Conservation (phyloP, 2,329 filamentous ascomycete species). For the Emergomyces africanus region DNA sequence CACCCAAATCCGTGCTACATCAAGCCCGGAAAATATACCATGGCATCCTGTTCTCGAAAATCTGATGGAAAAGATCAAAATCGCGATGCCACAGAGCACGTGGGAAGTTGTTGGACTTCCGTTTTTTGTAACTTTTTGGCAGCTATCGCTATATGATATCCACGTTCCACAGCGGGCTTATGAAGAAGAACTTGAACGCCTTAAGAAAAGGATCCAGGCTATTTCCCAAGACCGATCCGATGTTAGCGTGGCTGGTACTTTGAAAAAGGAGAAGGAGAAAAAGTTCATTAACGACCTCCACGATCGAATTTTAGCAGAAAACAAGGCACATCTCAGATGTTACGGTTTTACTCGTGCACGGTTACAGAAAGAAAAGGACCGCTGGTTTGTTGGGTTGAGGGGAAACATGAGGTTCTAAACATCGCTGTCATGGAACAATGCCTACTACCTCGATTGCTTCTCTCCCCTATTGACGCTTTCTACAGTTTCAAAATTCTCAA, state of each 20-base stretch:
- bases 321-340: constrained; percentile 54
- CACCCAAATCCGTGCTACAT: constrained; percentile 15
- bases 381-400: constrained; percentile 61
- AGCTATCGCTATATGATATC: constrained; percentile 70
- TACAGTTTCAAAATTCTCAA: constrained; percentile 80
- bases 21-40: constrained; percentile 32
- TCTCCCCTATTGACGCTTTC: constrained; percentile 78
- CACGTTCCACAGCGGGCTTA: constrained; percentile 67
- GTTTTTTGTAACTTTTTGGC: constrained; percentile 89
- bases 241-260: constrained; percentile 51
- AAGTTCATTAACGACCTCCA: constrained; percentile 56
- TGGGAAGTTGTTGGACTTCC: constrained; percentile 62
- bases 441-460: constrained; percentile 71
- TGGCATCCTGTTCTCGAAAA: constrained; percentile 61
- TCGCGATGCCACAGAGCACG: constrained; percentile 47
- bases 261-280: constrained; percentile 57
- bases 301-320: constrained; percentile 59
- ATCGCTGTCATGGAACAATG: constrained; percentile 78
- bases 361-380: constrained; percentile 60
- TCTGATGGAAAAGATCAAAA: constrained; percentile 56
- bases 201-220: constrained; percentile 53
- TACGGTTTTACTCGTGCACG: constrained; percentile 56
- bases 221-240: constrained; percentile 62
- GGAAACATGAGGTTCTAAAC: constrained; percentile 55
- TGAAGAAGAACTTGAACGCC: constrained; percentile 56